Conservation (phyloP, 2,329 filamentous ascomycete genomes). For the Elsinoe australis region DNA sequence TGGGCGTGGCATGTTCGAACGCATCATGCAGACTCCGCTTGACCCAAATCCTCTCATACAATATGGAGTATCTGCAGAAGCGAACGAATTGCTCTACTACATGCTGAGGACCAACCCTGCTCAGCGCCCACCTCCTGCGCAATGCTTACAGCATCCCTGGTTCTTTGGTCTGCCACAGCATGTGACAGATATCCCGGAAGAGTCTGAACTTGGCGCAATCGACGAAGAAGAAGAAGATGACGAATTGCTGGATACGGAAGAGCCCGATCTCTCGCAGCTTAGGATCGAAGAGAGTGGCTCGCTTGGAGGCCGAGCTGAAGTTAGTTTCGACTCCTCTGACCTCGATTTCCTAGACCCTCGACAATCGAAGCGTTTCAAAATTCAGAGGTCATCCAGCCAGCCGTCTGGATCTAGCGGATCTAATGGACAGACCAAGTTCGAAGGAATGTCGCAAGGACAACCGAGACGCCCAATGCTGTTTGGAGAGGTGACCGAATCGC, state of each 20-base stretch:
- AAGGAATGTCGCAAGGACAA: constrained; percentile 8
- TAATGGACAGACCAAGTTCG: not conserved
- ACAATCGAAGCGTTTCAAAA: constrained; percentile 40
- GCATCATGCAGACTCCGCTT: constrained; percentile 72
- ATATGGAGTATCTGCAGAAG: constrained; percentile 53
- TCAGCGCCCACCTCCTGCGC: constrained; percentile 62
- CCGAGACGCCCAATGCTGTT: constrained; percentile 42
- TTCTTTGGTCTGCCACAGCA: constrained; percentile 46
- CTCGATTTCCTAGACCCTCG: constrained; percentile 33
- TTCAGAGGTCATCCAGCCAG: constrained; percentile 24
- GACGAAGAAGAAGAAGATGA: constrained; percentile 56
- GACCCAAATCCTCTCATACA: constrained; percentile 57
- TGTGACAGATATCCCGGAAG: constrained; percentile 16
- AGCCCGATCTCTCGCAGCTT: constrained; percentile 53
- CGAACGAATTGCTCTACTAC: constrained; percentile 64
- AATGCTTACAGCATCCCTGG: constrained; percentile 69
- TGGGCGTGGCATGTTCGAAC: constrained; percentile 71
- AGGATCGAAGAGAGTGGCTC: constrained; percentile 47
- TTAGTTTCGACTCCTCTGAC: constrained; percentile 32
- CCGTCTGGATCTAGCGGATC: not conserved
- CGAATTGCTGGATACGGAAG: constrained; percentile 36
- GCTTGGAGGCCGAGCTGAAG: constrained; percentile 22
- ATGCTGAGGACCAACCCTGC: constrained; percentile 79
- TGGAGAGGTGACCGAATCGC: constrained; percentile 52
- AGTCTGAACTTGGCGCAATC: constrained; percentile 34